Base-by-base conservation (phyloP, 768 basidiomycete genomes). In the Amanita molliuscula region DNA sequence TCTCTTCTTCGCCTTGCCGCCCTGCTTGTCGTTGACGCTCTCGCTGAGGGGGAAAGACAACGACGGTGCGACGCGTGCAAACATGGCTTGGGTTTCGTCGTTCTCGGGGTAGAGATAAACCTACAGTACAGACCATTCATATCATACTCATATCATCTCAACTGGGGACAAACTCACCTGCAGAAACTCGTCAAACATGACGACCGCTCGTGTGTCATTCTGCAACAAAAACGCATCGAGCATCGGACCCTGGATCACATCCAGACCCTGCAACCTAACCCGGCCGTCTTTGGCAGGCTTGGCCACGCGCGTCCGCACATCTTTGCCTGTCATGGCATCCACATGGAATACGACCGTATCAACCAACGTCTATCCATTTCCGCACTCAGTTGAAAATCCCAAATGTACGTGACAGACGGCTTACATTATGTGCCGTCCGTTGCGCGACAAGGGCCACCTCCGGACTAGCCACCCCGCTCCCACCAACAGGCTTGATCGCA, bases 341-440 rank as follows among this genome's bases (percentile, higher is more conserved):
- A 92, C 66, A 46, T 88, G 84, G 69, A 86, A 89, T 9, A 86
- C 47, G 1, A 88, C 84, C 0, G 86, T 88, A 53, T 86, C 83
- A 6, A 79, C 73, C 37, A 81, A 68, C 6, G 71, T 62, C 83
- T 88, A 46, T 33, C 23, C 18, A 35, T 28, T 44, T 35, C 37
- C 43, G 36, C 40, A 40, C 49, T 28, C 58, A 45, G 48, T 28
- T 18, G 26, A 38, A n/a, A 38, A 18, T 51, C 8, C 25, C 46
- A 45, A 46, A 29, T n/a, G 15, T 11, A 23, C 29, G 10, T 4
- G 47, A 51, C 45, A 31, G 13, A 66, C n/a, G n/a, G n/a, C 79
- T 31, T 56, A 86, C 85, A 54, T 85, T 84, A 41, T 74, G 70
- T 2, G 81, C 78, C 40, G 66, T 65, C 47, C 83, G 67, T 58